These are phyloP conservation scores for Penicillium paxilli DNA, from an alignment of 495 filamentous ascomycete species.

Conservation along the genomic window DNA sequence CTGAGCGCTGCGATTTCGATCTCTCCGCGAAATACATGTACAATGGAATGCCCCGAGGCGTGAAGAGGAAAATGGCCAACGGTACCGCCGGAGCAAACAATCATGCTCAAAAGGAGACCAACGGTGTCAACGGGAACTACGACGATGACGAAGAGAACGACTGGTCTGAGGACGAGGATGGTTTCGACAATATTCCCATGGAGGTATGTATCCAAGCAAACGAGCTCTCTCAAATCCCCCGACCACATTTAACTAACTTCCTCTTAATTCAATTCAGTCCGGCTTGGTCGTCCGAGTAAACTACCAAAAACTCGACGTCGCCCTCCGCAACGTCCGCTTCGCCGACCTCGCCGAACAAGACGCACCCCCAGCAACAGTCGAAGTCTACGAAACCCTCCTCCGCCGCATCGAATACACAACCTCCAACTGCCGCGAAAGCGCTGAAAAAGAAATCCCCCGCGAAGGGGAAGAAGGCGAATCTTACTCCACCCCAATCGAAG, in stretches of 20 bases:
- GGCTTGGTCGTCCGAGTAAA: constrained; percentile 76
- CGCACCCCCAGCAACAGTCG: constrained; percentile 52
- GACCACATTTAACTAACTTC: neutral
- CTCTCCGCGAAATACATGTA: constrained; percentile 33
- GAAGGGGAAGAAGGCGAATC: constrained; percentile 53
- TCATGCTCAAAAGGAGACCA: constrained; percentile 7
- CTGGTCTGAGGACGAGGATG: constrained; percentile 42
- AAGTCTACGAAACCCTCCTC: constrained; percentile 75
- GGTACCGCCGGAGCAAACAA: constrained; percentile 11
- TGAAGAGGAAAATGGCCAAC: constrained; percentile 31
- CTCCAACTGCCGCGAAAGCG: constrained; percentile 61
- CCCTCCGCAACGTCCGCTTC: constrained; percentile 76
- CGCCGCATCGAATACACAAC: constrained; percentile 66
- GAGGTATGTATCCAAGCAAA: constrained; percentile 29
- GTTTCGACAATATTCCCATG: constrained; percentile 39
- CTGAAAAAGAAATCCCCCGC: constrained; percentile 55
- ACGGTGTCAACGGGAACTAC: constrained; percentile 27
- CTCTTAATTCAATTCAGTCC: constrained; percentile 38
- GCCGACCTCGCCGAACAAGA: constrained; percentile 60
- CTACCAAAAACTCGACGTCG: constrained; percentile 78
- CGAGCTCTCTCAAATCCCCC: neutral
- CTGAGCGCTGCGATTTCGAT: constrained; percentile 33
- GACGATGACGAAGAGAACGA: constrained; percentile 33
- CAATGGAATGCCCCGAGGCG: constrained; percentile 40
- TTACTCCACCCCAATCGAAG: constrained; percentile 36